These are phyloP conservation scores for Gillenia trifoliata DNA, from an alignment of 306 rosid genomes.

Conservation along the genomic window DNA sequence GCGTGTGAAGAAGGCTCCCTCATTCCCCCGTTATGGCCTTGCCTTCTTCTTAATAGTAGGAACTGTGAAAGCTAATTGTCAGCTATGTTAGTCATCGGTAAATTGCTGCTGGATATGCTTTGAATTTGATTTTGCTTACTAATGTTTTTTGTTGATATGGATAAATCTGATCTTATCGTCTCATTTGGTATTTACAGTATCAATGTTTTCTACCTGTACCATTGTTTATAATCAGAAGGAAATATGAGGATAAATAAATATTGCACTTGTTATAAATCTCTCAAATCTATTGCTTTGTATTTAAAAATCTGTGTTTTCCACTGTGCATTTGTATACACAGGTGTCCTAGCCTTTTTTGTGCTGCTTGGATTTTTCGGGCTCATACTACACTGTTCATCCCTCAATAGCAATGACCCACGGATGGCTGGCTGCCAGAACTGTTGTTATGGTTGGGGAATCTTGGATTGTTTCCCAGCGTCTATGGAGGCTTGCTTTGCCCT, in stretches of 20 bases:
- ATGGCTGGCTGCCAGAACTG: constrained; percentile 99
- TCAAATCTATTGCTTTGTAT: background rate
- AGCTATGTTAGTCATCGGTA: background rate
- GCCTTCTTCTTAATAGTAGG: background rate
- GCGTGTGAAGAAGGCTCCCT: background rate
- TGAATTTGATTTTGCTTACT: background rate
- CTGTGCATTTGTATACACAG: constrained; percentile 33
- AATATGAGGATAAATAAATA: background rate
- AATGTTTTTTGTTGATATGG: background rate
- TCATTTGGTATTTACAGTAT: background rate
- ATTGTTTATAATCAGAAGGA: background rate
- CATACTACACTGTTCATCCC: constrained; percentile 88
- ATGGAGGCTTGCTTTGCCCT: constrained; percentile 99
- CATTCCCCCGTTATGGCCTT: background rate
- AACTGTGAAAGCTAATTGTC: background rate
- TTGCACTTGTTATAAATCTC: background rate
- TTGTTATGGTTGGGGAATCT: constrained; percentile 98
- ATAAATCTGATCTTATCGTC: background rate
- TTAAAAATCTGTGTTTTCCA: background rate
- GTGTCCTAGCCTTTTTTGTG: constrained; percentile 93
- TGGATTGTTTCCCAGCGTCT: constrained; percentile 99
- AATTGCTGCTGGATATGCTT: background rate
- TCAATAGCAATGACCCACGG: constrained; percentile 78
- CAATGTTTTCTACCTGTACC: background rate
- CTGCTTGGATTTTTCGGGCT: constrained; percentile 94